phyloP scores from a whole-genome alignment of 257 asterid genomes.

The Nicotiana benthamiana region DNA sequence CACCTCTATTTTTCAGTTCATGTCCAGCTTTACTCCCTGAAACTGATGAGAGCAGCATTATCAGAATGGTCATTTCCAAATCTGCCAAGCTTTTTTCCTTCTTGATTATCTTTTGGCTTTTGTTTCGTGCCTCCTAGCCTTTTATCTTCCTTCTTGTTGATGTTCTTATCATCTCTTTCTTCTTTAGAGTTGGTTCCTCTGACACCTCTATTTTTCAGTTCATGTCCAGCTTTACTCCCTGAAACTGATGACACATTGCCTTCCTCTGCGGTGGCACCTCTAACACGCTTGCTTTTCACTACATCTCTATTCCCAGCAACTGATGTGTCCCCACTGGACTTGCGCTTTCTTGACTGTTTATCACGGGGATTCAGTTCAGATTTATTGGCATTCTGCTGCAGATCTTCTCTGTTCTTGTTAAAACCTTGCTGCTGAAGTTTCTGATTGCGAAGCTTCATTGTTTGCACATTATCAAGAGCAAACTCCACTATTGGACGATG shows the following conservation, averaged over 20 bases:
- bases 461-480: conserved; percentile 83
- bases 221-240: conserved; percentile 18
- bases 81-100: conserved; percentile 13
- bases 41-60: conserved; percentile 14
- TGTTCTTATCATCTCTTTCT: conserved; percentile 26
- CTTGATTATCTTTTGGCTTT: conserved; percentile 16
- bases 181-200: conserved; percentile 19
- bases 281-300: conserved; percentile 16
- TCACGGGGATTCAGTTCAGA: conserved; percentile 15
- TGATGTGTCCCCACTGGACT: conserved; percentile 24
- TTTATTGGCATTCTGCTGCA: conserved; percentile 18
- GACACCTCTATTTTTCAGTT: conserved; percentile 15
- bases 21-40: conserved; percentile 18
- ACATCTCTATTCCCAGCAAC: conserved; percentile 22
- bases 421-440: conserved; percentile 44
- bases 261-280: conserved; percentile 19
- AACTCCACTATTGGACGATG: conserved; percentile 98
- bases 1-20: conserved; percentile 18
- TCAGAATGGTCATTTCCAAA: conserved; percentile 4
- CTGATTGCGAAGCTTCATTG: conserved; percentile 61
- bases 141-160: conserved; percentile 19
- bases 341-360: conserved; percentile 42
- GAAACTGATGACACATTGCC: conserved; percentile 22
- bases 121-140: conserved; percentile 14
- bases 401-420: conserved; percentile 16